Evolutionary conservation across 768 basidiomycete genomes (phyloP).

Genomic region (Boletus pseudo-olivaceus): DNA sequence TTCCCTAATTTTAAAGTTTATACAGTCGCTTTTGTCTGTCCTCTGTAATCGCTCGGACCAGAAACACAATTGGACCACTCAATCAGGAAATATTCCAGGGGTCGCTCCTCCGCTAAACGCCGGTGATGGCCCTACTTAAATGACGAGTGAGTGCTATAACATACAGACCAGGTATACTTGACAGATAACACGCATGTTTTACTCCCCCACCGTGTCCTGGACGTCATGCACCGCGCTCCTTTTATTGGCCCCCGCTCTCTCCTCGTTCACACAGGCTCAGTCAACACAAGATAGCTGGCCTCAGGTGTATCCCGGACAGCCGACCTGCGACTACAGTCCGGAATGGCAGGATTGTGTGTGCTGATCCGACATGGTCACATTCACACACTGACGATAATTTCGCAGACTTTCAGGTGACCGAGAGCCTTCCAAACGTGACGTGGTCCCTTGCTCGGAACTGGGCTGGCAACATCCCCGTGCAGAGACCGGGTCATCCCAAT

Average conservation of each 20-base stretch:
- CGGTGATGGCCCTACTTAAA: no score
- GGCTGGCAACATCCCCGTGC: conserved; percentile 64
- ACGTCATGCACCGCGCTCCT: not conserved
- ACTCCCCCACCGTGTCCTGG: not conserved
- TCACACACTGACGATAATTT: not conserved
- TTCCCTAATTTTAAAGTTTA: no score
- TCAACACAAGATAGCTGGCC: conserved; percentile 25
- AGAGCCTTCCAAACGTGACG: conserved; percentile 55
- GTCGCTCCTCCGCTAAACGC: no score
- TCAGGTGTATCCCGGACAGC: conserved; percentile 41
- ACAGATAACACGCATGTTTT: no score
- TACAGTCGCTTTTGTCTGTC: no score
- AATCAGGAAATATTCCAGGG: no score
- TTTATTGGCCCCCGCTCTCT: not conserved
- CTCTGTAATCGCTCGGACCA: no score
- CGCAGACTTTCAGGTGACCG: conserved; percentile 58
- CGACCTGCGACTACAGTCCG: conserved; percentile 46
- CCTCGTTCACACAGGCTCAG: conserved; percentile 1
- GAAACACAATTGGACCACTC: no score
- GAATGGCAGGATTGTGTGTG: conserved; percentile 59
- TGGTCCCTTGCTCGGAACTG: conserved; percentile 47
- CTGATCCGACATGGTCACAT: not conserved
- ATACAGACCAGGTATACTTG: no score
- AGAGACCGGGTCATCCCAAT: conserved; percentile 57
- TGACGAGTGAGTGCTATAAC: no score